These are phyloP conservation scores for Aspergillus ruber DNA, from an alignment of 2,329 filamentous ascomycete species.

Conservation along the genomic window DNA sequence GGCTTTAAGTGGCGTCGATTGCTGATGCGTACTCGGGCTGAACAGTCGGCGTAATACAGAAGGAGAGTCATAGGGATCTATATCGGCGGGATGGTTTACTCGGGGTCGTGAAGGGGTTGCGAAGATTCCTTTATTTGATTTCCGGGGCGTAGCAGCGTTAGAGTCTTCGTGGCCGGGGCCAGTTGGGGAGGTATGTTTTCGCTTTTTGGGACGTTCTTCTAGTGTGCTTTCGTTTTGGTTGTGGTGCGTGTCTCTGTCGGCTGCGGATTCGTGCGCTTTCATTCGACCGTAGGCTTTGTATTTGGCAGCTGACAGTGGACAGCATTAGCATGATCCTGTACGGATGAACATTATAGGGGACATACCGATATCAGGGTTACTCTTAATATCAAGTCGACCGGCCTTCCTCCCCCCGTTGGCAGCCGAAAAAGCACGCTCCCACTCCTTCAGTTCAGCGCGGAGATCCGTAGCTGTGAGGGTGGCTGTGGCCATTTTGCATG, in stretches of 20 bases:
- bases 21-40: conserved; percentile 28
- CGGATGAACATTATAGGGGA: background rate
- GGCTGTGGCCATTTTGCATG: conserved; percentile 24
- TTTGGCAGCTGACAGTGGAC: conserved; percentile 32
- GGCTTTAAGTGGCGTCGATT: conserved; percentile 29
- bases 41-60: conserved; percentile 32
- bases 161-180: conserved; percentile 11
- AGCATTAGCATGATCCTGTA: background rate
- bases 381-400: conserved; percentile 43
- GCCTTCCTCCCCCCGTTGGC: conserved; percentile 41
- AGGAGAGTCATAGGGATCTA: conserved; percentile 43
- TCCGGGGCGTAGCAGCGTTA: conserved; percentile 28
- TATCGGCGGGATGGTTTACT: conserved; percentile 30
- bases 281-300: conserved; percentile 44
- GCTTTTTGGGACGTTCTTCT: conserved; percentile 23
- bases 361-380: conserved; percentile 38
- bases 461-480: conserved; percentile 24
- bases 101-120: conserved; percentile 27
- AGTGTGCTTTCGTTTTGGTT: conserved; percentile 7
- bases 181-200: conserved; percentile 26
- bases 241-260: conserved; percentile 11
- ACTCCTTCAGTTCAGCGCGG: conserved; percentile 42
- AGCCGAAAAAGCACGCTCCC: conserved; percentile 41
- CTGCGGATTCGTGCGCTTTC: conserved; percentile 28
- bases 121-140: conserved; percentile 23